These are phyloP conservation scores for Colletotrichum acutatum DNA, from an alignment of 2,329 filamentous ascomycete genomes.

Conservation along the genomic window DNA sequence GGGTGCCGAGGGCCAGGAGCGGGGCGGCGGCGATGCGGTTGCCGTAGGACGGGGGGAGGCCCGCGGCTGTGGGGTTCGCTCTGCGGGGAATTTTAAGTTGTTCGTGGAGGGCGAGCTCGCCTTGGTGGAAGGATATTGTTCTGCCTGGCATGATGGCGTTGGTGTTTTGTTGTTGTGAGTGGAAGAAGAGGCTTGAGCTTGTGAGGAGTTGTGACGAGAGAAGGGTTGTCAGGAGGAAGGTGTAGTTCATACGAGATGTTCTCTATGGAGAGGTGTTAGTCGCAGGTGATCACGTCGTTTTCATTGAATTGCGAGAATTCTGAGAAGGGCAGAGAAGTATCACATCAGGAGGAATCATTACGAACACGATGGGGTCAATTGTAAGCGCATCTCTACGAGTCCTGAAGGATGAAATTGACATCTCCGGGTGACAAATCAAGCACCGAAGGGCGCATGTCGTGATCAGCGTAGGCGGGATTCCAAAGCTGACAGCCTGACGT, in stretches of 20 bases:
- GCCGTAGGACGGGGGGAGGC: slow-evolving; percentile 70
- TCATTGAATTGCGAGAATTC: too few relatives aligned
- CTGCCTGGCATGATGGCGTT: slow-evolving; percentile 41
- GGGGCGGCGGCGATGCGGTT: slow-evolving; percentile 71
- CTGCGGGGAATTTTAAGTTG: slow-evolving; percentile 66
- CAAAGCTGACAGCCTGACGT: not conserved
- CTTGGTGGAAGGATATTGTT: slow-evolving; percentile 65
- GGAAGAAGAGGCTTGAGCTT: slow-evolving; percentile 2
- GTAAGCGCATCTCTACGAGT: not conserved
- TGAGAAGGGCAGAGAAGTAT: not conserved
- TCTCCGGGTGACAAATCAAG: slow-evolving; percentile 28
- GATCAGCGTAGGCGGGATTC: not conserved
- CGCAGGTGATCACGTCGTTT: not conserved
- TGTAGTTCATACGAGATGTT: slow-evolving; percentile 22
- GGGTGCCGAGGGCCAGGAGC: slow-evolving; percentile 77
- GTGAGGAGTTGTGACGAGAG: not conserved
- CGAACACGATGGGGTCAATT: too few relatives aligned
- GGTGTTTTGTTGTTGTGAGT: not conserved
- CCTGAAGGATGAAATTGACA: not conserved
- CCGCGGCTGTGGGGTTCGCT: slow-evolving; percentile 75
- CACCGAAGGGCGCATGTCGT: slow-evolving; percentile 23
- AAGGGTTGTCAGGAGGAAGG: not conserved
- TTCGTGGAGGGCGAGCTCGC: slow-evolving; percentile 73
- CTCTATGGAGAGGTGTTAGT: not conserved
- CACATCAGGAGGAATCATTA: not conserved